Evolutionary conservation across 192 early-diverging fungal species (phyloP), one percentile per base, ranked within the genome.

Genomic region (Coemansia javaensis): DNA sequence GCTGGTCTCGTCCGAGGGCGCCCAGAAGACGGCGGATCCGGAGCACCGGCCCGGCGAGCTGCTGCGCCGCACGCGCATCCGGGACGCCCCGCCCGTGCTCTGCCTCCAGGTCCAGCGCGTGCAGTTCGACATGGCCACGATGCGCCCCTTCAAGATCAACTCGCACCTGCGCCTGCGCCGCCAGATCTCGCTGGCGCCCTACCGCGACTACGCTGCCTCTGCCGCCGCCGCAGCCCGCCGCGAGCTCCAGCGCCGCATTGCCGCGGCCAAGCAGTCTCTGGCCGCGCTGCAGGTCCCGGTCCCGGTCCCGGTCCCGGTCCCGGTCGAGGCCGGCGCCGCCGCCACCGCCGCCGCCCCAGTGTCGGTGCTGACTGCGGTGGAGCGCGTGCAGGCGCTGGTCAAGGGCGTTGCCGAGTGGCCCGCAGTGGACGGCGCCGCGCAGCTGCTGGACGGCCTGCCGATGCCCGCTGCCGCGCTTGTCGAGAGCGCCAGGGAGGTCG

Each of bases 41-140:
- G n/a, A n/a, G n/a, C n/a, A n/a, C n/a, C n/a, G 18, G n/a, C n/a
- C n/a, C 2, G 11, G 23, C 28, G 48, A 50, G 27, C 11, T 53
- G 5, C 24, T 50, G 2, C 40, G 56, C 2, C 32, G 48, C n/a
- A 44, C 59, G 14, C 63, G 65, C 2, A 40, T 70, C 18, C 33
- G 18, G 7, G 49, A 65, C 11, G 64, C 83, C 7, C 88, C 88
- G 16, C 84, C 86, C 0, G 72, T 90, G 15, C 50, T 90, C 7
- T 86, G 85, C 30, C 76, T 90, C 10, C 80, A 85, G 25, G 56
- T 90, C 8, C 81, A 82, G 74, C 65, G 86, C 2, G 82, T 84
- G 10, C 84, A 85, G 64, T 90, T 81, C 47, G 79, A 86, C 52
- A 59, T 77, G 25, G 27, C 54, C 0, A 78, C 75, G 3, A 51